Percentiles rank a stretch among this genome's conserved stretches.
Conservation (phyloP, 495 filamentous ascomycete genomes). For the Penicillium ochrochloron region DNA sequence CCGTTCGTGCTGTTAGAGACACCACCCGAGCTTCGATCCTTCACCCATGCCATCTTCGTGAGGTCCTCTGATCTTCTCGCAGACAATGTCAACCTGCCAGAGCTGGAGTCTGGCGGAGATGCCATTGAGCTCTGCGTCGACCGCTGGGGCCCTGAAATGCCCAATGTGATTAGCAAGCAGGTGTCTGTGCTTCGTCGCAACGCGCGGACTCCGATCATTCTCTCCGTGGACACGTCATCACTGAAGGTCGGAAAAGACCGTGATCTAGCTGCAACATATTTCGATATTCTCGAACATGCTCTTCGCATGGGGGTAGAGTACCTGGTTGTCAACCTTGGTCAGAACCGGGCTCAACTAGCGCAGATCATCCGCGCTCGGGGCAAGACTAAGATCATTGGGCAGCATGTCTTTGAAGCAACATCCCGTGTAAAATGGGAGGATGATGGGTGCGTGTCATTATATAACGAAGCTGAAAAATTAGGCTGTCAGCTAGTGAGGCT, state of each 20-base stretch:
- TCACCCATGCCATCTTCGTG: conserved; percentile 68
- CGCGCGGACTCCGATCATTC: conserved; percentile 69
- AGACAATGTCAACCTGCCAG: conserved; percentile 58
- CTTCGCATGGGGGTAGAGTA: conserved; percentile 77
- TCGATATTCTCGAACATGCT: conserved; percentile 63
- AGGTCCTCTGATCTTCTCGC: conserved; percentile 64
- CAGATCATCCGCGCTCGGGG: conserved; percentile 60
- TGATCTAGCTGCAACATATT: conserved; percentile 41
- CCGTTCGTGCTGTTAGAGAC: conserved; percentile 73
- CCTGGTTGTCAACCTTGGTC: conserved; percentile 66
- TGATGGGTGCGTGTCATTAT: conserved; percentile 57
- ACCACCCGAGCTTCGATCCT: conserved; percentile 65
- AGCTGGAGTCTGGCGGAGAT: conserved; percentile 71
- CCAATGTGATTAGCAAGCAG: conserved; percentile 48
- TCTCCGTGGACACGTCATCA: conserved; percentile 63
- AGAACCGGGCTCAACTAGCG: conserved; percentile 46
- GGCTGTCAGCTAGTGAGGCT: conserved; percentile 75
- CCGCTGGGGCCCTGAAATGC: conserved; percentile 56
- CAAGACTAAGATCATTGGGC: conserved; percentile 75
- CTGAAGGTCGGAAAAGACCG: conserved; percentile 32
- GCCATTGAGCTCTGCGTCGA: conserved; percentile 75
- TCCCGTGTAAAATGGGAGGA: conserved; percentile 65
- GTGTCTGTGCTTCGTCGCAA: conserved; percentile 57
- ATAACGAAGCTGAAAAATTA: conserved; percentile 59
- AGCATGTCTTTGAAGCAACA: conserved; percentile 58